phyloP scores from a whole-genome alignment of 805 yeast genomes.

The Metschnikowia amazonensis region DNA sequence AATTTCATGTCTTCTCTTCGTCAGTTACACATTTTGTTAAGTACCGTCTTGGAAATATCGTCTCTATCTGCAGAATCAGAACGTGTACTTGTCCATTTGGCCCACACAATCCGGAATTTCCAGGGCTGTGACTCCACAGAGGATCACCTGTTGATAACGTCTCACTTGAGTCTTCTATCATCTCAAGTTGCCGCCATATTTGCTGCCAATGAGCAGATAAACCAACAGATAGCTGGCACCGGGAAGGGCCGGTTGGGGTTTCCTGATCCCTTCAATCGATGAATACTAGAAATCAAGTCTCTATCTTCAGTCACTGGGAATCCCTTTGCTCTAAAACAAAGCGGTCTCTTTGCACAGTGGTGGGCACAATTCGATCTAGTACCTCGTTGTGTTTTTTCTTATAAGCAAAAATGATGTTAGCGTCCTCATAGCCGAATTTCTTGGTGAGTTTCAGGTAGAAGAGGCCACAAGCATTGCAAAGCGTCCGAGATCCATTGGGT shows the following conservation, averaged over 20 bases:
- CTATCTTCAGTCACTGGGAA: not conserved
- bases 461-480: constrained; percentile 92
- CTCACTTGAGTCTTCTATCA: constrained; percentile 30
- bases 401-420: constrained; percentile 23
- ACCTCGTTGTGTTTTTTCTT: constrained; percentile 16
- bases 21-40: constrained; percentile 25
- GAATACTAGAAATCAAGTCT: not conserved
- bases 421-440: constrained; percentile 41
- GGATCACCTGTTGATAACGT: constrained; percentile 19
- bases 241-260: constrained; percentile 2
- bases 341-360: constrained; percentile 12
- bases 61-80: constrained; percentile 8
- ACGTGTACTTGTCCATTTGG: constrained; percentile 24
- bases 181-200: constrained; percentile 23
- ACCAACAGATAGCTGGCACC: constrained; percentile 8
- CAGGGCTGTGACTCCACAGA: constrained; percentile 9
- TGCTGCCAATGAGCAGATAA: constrained; percentile 12
- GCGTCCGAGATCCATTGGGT: constrained; percentile 73
- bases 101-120: constrained; percentile 21
- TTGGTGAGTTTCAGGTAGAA: constrained; percentile 60
- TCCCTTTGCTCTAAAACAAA: constrained; percentile 4
- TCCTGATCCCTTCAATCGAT: not conserved
- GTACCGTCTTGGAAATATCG: constrained; percentile 17
- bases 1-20: constrained; percentile 14
- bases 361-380: constrained; percentile 16